Conservation (phyloP, 2,329 filamentous ascomycete genomes). For the Geosmithia morbida region DNA sequence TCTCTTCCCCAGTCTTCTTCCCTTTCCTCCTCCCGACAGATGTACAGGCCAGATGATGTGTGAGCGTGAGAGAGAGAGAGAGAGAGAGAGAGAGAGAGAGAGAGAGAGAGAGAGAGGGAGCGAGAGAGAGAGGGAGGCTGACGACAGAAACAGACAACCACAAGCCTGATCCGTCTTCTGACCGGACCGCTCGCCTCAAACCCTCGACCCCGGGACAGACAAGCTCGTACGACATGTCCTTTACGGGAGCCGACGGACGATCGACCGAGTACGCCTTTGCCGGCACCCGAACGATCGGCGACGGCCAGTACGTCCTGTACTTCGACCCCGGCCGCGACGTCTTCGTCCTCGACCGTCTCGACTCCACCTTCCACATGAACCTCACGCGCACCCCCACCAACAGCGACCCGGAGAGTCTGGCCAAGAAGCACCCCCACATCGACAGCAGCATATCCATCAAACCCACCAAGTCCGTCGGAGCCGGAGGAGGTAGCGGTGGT, state of each 20-base stretch:
- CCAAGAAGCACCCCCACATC: conserved; percentile 54
- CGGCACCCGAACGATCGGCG: conserved; percentile 40
- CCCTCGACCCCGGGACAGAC: conserved; percentile 30
- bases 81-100: no score
- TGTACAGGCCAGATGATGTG: no score
- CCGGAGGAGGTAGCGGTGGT: neutral
- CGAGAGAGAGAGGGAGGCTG: no score
- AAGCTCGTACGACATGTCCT: conserved; percentile 39
- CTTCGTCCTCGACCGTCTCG: conserved; percentile 70
- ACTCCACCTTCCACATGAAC: conserved; percentile 82
- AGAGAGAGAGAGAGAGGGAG: no score
- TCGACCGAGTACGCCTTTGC: conserved; percentile 39
- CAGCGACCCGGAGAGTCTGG: conserved; percentile 46
- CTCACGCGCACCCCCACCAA: conserved; percentile 55
- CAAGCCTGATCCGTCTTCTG: conserved; percentile 39
- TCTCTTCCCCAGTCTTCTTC: neutral
- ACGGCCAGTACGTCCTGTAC: conserved; percentile 51
- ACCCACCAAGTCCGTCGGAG: neutral
- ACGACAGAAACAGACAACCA: conserved; percentile 39
- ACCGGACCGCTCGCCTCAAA: conserved; percentile 34
- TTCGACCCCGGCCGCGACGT: conserved; percentile 62
- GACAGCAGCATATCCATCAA: conserved; percentile 14
- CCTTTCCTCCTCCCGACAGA: neutral
- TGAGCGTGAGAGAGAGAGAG: no score
- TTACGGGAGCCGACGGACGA: conserved; percentile 32